Evolutionary conservation across 306 rosid genomes (phyloP).

Genomic region (Dalbergia cultrata): DNA sequence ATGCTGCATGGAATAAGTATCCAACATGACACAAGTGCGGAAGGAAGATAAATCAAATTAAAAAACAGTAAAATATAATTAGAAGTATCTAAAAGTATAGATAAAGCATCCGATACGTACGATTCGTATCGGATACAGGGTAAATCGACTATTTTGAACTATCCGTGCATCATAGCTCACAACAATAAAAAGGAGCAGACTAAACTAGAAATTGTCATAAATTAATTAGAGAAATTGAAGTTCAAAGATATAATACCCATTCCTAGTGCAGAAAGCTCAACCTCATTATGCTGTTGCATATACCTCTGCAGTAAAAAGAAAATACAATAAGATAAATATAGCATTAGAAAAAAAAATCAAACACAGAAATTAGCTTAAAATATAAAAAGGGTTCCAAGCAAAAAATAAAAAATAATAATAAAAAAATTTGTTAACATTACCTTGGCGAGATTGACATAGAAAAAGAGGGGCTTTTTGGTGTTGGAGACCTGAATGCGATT

Average conservation of each 20-base stretch:
- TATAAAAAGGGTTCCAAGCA: background rate
- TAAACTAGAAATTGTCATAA: background rate
- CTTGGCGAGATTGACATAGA: slow-evolving; percentile 83
- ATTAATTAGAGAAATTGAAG: background rate
- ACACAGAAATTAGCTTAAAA: background rate
- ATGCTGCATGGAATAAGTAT: too few species aligned
- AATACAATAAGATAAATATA: background rate
- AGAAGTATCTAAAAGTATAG: too few species aligned
- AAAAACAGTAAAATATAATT: too few species aligned
- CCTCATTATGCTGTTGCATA: slow-evolving; percentile 83
- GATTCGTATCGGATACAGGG: too few species aligned
- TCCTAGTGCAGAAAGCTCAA: slow-evolving; percentile 87
- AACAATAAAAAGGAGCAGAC: background rate
- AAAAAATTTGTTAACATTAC: slow-evolving; percentile 9
- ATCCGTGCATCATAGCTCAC: background rate
- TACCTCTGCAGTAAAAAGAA: slow-evolving; percentile 62
- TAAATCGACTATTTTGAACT: too few species aligned
- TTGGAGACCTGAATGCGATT: slow-evolving; percentile 85
- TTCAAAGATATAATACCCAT: slow-evolving; percentile 63
- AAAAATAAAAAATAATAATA: background rate
- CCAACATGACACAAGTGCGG: too few species aligned
- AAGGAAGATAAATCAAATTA: too few species aligned
- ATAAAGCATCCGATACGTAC: too few species aligned
- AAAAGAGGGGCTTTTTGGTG: slow-evolving; percentile 80
- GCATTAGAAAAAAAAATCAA: slow-evolving; percentile 15